Conservation (phyloP, 306 rosid genomes). For the Sesbania bispinosa region DNA sequence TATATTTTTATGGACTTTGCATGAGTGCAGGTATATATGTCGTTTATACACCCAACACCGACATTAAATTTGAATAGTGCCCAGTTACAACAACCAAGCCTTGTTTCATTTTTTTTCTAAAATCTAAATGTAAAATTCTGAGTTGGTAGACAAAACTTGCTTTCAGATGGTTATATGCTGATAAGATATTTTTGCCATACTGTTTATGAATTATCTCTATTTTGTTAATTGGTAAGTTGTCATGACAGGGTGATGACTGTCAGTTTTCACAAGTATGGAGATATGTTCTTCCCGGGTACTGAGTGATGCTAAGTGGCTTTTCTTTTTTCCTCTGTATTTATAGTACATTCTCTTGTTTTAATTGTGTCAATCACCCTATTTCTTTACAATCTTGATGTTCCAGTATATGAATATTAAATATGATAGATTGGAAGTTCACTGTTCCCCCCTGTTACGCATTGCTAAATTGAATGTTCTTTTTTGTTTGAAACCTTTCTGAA, state of each 20-base stretch:
- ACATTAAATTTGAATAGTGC: constrained; percentile 2
- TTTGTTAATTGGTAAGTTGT: constrained; percentile 27
- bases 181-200: background rate
- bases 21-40: background rate
- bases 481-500: constrained; percentile 17
- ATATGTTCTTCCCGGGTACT: constrained; percentile 91
- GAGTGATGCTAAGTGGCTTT: constrained; percentile 94
- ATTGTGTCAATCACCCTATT: background rate
- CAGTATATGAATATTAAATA: background rate
- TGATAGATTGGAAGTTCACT: background rate
- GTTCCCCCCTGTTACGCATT: background rate
- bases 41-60: background rate
- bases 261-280: constrained; percentile 98
- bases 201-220: constrained; percentile 17
- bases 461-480: constrained; percentile 2
- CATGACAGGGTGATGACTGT: constrained; percentile 97
- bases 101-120: background rate
- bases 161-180: background rate
- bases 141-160: constrained; percentile 15
- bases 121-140: background rate
- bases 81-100: background rate
- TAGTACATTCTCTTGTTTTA: background rate
- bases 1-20: constrained; percentile 10
- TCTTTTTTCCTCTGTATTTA: constrained; percentile 21
- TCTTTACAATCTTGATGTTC: background rate